A percentile compares a stretch with the other conserved stretches of the same genome.
Conservation (phyloP, 1,284 basidiomycete genomes). For the Moesziomyces aphidis region DNA sequence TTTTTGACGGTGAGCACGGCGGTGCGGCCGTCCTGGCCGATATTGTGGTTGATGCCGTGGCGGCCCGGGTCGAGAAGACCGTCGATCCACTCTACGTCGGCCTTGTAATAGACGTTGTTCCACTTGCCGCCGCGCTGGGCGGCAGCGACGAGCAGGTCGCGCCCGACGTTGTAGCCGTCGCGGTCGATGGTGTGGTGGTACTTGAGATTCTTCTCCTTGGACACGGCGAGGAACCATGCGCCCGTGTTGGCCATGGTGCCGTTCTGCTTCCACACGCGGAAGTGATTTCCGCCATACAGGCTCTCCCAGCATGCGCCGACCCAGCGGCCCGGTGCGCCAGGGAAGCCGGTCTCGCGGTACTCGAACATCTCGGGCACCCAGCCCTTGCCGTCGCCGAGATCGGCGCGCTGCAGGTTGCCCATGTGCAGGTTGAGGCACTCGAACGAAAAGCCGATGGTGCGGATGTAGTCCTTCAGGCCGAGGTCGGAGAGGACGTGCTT, state of each 20-base stretch:
- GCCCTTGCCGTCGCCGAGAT: constrained; percentile 87
- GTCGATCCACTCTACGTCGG: constrained; percentile 63
- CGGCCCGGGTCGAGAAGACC: constrained; percentile 60
- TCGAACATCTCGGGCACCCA: constrained; percentile 66
- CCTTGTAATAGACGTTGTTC: constrained; percentile 62
- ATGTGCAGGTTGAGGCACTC: constrained; percentile 87
- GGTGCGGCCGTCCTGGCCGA: constrained; percentile 61
- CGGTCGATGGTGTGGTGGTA: constrained; percentile 64
- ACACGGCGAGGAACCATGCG: constrained; percentile 68
- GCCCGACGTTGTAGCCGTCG: constrained; percentile 67
- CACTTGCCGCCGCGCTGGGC: constrained; percentile 63
- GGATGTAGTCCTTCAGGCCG: constrained; percentile 83
- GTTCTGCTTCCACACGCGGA: constrained; percentile 68
- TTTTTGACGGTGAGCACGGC: constrained; percentile 63
- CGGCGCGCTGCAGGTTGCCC: constrained; percentile 77
- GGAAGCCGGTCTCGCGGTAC: constrained; percentile 64
- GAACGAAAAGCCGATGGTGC: constrained; percentile 75
- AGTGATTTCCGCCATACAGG: constrained; percentile 67
- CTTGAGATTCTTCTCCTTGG: constrained; percentile 64
- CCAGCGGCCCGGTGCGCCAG: constrained; percentile 63
- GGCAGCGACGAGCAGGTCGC: constrained; percentile 63
- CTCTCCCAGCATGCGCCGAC: constrained; percentile 66
- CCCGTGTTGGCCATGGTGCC: constrained; percentile 65
- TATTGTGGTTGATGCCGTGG: constrained; percentile 67
- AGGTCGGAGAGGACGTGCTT: constrained; percentile 76